Conservation (phyloP, 2,329 filamentous ascomycete genomes). For the Chrysosphaeria jannelii region DNA sequence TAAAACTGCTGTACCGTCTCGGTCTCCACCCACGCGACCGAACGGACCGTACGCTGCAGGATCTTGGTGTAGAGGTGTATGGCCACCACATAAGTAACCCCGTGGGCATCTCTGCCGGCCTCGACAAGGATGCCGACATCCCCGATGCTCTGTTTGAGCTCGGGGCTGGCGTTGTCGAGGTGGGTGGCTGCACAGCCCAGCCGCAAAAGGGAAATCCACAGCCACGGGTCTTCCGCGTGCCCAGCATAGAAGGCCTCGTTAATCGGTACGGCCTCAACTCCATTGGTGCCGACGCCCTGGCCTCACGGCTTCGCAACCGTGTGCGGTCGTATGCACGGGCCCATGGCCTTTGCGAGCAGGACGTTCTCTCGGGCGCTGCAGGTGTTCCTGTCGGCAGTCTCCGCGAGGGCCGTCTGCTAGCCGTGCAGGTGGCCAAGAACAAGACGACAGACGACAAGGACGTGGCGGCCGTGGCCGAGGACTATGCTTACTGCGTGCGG, state of each 20-base stretch:
- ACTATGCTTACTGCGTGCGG: constrained; percentile 73
- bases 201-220: constrained; percentile 69
- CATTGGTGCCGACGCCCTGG: constrained; percentile 64
- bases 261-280: constrained; percentile 94
- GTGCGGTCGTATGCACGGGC: constrained; percentile 47
- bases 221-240: constrained; percentile 66
- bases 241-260: constrained; percentile 60
- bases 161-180: constrained; percentile 66
- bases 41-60: constrained; percentile 12
- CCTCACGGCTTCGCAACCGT: constrained; percentile 44
- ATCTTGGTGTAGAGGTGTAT: constrained; percentile 28
- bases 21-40: constrained; percentile 63
- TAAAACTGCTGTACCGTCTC: constrained; percentile 44
- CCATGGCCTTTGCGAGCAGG: constrained; percentile 36
- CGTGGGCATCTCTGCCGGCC: constrained; percentile 76
- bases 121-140: constrained; percentile 84
- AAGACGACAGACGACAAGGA: constrained; percentile 69
- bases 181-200: constrained; percentile 69
- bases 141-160: constrained; percentile 60
- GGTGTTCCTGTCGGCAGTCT: constrained; percentile 62
- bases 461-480: constrained; percentile 47
- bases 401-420: constrained; percentile 41
- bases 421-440: constrained; percentile 92
- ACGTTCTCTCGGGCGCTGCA: constrained; percentile 43
- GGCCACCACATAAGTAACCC: constrained; percentile 44